Evolutionary conservation across 208 protist genomes (phyloP).

Genomic region (Acanthamoeba healyi): DNA sequence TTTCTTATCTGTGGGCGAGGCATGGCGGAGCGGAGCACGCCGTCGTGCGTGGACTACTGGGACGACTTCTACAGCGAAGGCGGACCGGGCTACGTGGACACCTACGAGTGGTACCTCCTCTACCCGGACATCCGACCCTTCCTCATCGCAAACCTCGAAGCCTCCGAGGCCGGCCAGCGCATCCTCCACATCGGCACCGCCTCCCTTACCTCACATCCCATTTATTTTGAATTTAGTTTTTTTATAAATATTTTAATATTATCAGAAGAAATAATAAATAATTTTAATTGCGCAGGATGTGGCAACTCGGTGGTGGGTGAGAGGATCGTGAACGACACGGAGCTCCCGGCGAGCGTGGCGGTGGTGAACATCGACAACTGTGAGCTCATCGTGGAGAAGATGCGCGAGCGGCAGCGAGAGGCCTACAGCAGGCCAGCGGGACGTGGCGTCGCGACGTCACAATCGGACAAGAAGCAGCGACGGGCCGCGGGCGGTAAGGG

Average conservation of each 20-base stretch:
- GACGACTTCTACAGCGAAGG: constrained; percentile 54
- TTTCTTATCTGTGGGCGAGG: not conserved
- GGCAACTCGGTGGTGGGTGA: constrained; percentile 38
- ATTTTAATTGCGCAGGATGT: not conserved
- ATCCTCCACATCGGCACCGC: not conserved
- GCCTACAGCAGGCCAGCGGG: not conserved
- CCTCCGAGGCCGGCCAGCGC: not conserved
- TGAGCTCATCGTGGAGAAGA: constrained; percentile 56
- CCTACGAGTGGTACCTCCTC: constrained; percentile 57
- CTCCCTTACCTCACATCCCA: not conserved
- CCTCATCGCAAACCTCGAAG: not conserved
- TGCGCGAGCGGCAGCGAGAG: not conserved
- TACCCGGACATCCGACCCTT: constrained; percentile 40
- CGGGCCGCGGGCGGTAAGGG: not conserved
- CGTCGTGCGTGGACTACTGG: constrained; percentile 18
- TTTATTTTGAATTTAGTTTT: not conserved
- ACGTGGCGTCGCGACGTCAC: not conserved
- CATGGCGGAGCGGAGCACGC: constrained; percentile 14
- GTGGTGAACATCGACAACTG: constrained; percentile 61
- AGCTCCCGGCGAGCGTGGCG: not conserved
- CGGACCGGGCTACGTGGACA: constrained; percentile 8
- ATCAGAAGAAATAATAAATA: not conserved
- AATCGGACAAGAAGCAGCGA: not conserved
- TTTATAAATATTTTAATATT: too few species aligned
- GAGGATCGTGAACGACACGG: constrained; percentile 14